Percentiles rank a stretch among this genome's conserved stretches.
Evolutionary conservation across 2,329 filamentous ascomycete genomes (phyloP).

Genomic region (Hypoxylon sp.): DNA sequence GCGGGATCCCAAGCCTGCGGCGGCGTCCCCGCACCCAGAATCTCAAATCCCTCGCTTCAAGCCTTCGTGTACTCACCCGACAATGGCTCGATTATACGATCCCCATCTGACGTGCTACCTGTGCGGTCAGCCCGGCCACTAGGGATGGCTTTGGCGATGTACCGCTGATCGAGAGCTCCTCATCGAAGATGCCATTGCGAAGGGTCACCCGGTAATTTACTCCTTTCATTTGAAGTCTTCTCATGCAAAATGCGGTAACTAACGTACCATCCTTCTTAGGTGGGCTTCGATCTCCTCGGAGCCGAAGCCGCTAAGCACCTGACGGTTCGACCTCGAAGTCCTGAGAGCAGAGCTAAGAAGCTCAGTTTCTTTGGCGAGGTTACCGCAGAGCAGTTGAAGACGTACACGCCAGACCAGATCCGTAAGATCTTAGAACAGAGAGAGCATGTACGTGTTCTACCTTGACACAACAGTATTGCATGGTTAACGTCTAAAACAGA

Average conservation of each 20-base stretch:
- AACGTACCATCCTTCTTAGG: conserved; percentile 27
- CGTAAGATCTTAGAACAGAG: conserved; percentile 65
- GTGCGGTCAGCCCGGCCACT: conserved; percentile 69
- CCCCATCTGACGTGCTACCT: conserved; percentile 67
- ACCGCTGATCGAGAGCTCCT: conserved; percentile 56
- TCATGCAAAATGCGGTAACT: conserved; percentile 6
- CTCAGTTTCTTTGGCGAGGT: conserved; percentile 64
- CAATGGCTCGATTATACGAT: conserved; percentile 76
- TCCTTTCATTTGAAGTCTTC: not conserved
- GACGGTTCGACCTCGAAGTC: conserved; percentile 57
- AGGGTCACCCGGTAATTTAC: conserved; percentile 48
- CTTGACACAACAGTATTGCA: not conserved
- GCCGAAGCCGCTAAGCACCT: conserved; percentile 57
- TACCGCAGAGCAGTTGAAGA: conserved; percentile 58
- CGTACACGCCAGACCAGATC: conserved; percentile 66
- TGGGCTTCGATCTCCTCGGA: conserved; percentile 53
- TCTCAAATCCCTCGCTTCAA: conserved; percentile 38
- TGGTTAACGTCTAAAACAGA: conserved; percentile 49
- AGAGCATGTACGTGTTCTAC: conserved; percentile 60
- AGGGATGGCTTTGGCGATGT: conserved; percentile 83
- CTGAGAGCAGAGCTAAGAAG: conserved; percentile 60
- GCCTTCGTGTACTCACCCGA: conserved; percentile 74
- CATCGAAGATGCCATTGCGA: conserved; percentile 57
- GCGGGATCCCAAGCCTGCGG: conserved; percentile 1
- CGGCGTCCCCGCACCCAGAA: conserved; percentile 17